These are phyloP conservation scores for Lactifluus hygrophoroides DNA, from an alignment of 768 basidiomycete genomes.

Conservation along the genomic window DNA sequence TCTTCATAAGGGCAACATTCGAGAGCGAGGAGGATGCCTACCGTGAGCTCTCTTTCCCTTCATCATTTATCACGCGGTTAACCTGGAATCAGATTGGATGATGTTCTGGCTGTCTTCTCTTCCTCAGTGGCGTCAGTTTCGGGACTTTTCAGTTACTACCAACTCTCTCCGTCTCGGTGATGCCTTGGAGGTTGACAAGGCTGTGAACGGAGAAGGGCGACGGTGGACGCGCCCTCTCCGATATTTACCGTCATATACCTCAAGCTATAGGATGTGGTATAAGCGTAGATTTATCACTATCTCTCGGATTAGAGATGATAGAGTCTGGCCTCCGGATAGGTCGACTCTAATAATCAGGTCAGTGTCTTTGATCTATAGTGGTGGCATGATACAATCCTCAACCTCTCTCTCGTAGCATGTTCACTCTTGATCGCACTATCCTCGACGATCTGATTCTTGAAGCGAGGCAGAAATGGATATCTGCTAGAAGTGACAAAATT, in stretches of 20 bases:
- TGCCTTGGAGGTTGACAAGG: constrained; percentile 23
- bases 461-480: constrained; percentile 14
- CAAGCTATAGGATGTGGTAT: constrained; percentile 41
- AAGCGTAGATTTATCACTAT: constrained; percentile 28
- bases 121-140: constrained; percentile 49
- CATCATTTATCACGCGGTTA: not conserved
- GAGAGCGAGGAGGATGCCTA: constrained; percentile 48
- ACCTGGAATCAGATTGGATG: constrained; percentile 47
- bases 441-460: constrained; percentile 15
- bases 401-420: not conserved
- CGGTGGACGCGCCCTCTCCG: constrained; percentile 26
- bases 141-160: constrained; percentile 47
- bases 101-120: constrained; percentile 60
- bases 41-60: constrained; percentile 31
- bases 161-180: constrained; percentile 30
- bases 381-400: not conserved
- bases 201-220: constrained; percentile 7
- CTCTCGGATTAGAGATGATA: constrained; percentile 30
- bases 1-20: constrained; percentile 57
- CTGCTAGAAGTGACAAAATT: constrained; percentile 13
- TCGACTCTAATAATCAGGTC: constrained; percentile 39
- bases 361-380: constrained; percentile 11
- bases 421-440: constrained; percentile 12
- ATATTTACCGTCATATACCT: constrained; percentile 36
- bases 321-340: constrained; percentile 30